Evolutionary conservation across 1,284 basidiomycete genomes (phyloP), one percentile per base, ranked within the genome.

Genomic region (Puccinia coronata): DNA sequence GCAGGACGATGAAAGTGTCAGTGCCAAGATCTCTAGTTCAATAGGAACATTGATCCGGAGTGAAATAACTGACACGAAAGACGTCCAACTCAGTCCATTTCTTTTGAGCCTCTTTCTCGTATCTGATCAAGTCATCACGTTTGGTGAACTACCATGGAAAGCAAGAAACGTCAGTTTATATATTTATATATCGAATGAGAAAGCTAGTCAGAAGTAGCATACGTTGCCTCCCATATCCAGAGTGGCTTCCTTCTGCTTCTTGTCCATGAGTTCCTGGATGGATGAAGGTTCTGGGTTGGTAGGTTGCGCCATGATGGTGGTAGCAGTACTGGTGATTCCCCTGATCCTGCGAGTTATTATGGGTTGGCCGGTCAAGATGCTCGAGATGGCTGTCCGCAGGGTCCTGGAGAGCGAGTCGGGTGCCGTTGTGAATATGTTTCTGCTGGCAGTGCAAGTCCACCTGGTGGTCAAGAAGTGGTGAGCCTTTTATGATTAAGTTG

Each of bases 61-160:
- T n/a, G 8, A 18, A 43, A 75, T 73, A 14, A 49, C 61, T 28
- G 28, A 79, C 77, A 53, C 71, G 36, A 53, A 79, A 79, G 53
- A 71, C 28, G 16, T 61, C 61, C 36, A 23, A 53, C 39, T 59
- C 14, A 25, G 49, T 34, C 77, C 77, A 79, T 71, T 79, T 79
- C 14, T 70, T 36, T 79, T 79, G 77, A 1, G 77, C 67, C 23
- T 71, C 53, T 57, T 79, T 70, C n/a, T 79, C 77, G 36, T 55
- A 59, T 70, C 34, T 43, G 12, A 79, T 79, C 55, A 79, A 34
- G 57, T 79, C 77, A 59, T 79, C 77, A 41, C 77, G 65, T 59
- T 79, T 79, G 20, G 77, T 43, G n/a, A 79, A 79, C 77, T 79
- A 23, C 18, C 47, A 18, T 23, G 3, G 12, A 41, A 41, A 69